phyloP scores from a whole-genome alignment of 2,329 filamentous ascomycete genomes.

The Pseudogymnoascus sp. region DNA sequence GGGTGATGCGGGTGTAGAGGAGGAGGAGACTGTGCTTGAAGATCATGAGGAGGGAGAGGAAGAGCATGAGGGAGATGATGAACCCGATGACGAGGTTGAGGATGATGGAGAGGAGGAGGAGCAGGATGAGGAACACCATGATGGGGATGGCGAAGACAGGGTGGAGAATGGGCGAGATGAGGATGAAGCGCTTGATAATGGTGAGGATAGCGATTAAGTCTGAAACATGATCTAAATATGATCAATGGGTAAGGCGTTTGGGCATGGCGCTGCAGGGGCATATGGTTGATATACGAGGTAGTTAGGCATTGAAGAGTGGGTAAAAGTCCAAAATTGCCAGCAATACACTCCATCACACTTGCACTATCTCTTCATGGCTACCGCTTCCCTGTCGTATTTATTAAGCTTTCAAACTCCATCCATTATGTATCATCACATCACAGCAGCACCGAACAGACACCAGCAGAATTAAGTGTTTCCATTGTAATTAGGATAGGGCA shows the following conservation, averaged over 20 bases:
- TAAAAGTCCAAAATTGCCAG: neutral
- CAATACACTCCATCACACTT: conserved; percentile 3
- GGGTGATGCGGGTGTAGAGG: conserved; percentile 31
- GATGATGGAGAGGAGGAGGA: conserved; percentile 50
- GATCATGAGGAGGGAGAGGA: conserved; percentile 39
- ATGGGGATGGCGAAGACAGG: conserved; percentile 39
- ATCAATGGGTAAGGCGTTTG: conserved; percentile 6
- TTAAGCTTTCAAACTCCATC: neutral
- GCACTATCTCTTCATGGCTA: neutral
- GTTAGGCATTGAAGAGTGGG: neutral
- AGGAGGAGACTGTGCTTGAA: conserved; percentile 33
- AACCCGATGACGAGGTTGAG: conserved; percentile 43
- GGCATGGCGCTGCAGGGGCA: conserved; percentile 8
- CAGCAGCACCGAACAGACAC: neutral
- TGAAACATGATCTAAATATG: conserved; percentile 1
- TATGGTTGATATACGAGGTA: conserved; percentile 2
- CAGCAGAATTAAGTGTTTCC: conserved; percentile 5
- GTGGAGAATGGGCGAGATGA: conserved; percentile 39
- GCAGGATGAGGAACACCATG: conserved; percentile 42
- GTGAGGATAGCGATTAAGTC: conserved; percentile 49
- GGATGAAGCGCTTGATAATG: conserved; percentile 54
- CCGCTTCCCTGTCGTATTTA: neutral
- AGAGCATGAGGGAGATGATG: conserved; percentile 39
- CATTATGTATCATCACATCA: neutral
- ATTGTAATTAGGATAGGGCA: conserved; percentile 9